Evolutionary conservation across 129 eudicot species (phyloP).

Genomic region (Daucus carota): DH1_v3.0 NC_030387.2:40048501-40049000

Average conservation of each 20-base stretch:
- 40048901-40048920: too few relatives aligned
- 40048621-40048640: too few relatives aligned
- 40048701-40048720: not conserved
- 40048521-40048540: too few relatives aligned
- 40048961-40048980: too few relatives aligned
- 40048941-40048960: too few relatives aligned
- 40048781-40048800: not conserved
- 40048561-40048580: too few relatives aligned
- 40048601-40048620: not conserved
- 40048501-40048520: too few relatives aligned
- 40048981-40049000: too few relatives aligned
- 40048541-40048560: too few relatives aligned
- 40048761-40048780: not conserved
- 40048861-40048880: not conserved
- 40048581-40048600: too few relatives aligned
- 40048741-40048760: not conserved
- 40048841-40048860: not conserved
- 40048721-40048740: not conserved
- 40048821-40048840: not conserved
- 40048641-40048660: not conserved
- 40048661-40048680: not conserved
- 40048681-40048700: not conserved
- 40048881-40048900: not conserved
- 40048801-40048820: not conserved
- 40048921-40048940: too few relatives aligned